Evolutionary conservation across 2,329 filamentous ascomycete genomes (phyloP), one percentile per base, ranked within the genome.

Genomic region (Fusarium pininemorale): DNA sequence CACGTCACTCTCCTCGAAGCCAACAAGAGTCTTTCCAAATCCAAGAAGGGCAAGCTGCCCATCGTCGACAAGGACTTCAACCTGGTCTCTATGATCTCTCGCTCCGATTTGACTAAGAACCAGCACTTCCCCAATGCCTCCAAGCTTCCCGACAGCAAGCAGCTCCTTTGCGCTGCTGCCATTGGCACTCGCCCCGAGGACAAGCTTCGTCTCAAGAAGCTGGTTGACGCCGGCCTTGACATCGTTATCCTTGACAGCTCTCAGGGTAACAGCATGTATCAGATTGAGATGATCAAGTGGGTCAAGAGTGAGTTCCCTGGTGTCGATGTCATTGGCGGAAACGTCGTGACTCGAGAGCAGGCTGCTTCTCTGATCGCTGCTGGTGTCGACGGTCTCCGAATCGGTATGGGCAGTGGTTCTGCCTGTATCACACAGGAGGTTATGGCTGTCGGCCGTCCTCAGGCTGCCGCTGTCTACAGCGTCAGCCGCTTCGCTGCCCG

Each of bases 371-470:
- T 99, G 77, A 98, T 99, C 80, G 94, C 93, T 70, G 96, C 96
- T 76, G 96, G 96, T 82, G 96, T 94, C 67, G 96, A 99, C 82
- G 97, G 96, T 83, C 90, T 99, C 78, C 94, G 96, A 82, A 99
- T 99, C 81, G 96, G 96, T 82, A 99, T 99, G 96, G 96, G 96
- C 78, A 97, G 94, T 82, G 96, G 96, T 81, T 97, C 94, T 81
- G 96, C 96, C 81, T 99, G 96, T 85, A 99, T 99, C 79, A 99
- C 96, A 64, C 96, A 99, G 85, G 96, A 99, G 86, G 97, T 99
- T 81, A 99, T 99, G 96, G 96, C 96, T 77, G 96, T 99, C 56
- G 96, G 97, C 69, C 93, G 96, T 79, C 96, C 96, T 66, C 96
- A 99, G 86, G 96, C 97, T 47, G 94, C 95, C 35, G 92, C 96